These are phyloP conservation scores for Sclerotinia sclerotiorum DNA, from an alignment of 2,329 filamentous ascomycete species.

Conservation along the genomic window DNA sequence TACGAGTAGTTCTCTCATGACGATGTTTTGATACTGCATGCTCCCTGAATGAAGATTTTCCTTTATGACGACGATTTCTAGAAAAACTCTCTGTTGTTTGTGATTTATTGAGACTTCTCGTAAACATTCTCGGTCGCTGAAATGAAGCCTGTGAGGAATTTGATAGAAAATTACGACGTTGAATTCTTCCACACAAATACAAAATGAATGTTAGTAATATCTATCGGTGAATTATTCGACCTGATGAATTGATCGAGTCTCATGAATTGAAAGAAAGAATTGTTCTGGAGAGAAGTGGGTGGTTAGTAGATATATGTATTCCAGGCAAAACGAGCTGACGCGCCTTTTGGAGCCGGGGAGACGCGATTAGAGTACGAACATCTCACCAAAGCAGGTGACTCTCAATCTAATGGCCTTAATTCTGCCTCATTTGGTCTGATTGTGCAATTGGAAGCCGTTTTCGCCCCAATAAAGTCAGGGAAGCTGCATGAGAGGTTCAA, in stretches of 20 bases:
- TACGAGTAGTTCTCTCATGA: slow-evolving; percentile 34
- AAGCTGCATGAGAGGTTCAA: slow-evolving; percentile 14
- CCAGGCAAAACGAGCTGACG: slow-evolving; percentile 19
- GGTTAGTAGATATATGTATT: slow-evolving; percentile 10
- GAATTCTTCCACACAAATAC: slow-evolving; percentile 3
- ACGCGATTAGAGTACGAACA: slow-evolving; percentile 19
- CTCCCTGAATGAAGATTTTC: slow-evolving; percentile 40
- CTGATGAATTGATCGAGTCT: neutral
- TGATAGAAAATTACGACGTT: slow-evolving; percentile 6
- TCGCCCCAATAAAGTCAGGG: neutral
- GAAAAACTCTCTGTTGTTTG: slow-evolving; percentile 40
- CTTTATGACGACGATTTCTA: slow-evolving; percentile 34
- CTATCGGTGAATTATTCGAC: neutral
- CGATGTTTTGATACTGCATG: slow-evolving; percentile 42
- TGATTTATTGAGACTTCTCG: slow-evolving; percentile 35
- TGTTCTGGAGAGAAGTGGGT: slow-evolving; percentile 9
- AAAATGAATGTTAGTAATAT: slow-evolving; percentile 4
- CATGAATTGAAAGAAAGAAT: slow-evolving; percentile 12
- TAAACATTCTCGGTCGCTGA: slow-evolving; percentile 35
- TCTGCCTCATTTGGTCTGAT: slow-evolving; percentile 14
- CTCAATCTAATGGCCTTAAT: neutral
- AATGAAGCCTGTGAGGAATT: neutral
- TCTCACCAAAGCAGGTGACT: slow-evolving; percentile 21
- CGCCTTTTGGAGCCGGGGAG: slow-evolving; percentile 1
- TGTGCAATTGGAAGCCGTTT: neutral